Percentiles rank a stretch among this genome's conserved stretches.
Evolutionary conservation across 2,329 filamentous ascomycete species (phyloP).

Genomic region (Teratosphaeria nubilosa): DNA sequence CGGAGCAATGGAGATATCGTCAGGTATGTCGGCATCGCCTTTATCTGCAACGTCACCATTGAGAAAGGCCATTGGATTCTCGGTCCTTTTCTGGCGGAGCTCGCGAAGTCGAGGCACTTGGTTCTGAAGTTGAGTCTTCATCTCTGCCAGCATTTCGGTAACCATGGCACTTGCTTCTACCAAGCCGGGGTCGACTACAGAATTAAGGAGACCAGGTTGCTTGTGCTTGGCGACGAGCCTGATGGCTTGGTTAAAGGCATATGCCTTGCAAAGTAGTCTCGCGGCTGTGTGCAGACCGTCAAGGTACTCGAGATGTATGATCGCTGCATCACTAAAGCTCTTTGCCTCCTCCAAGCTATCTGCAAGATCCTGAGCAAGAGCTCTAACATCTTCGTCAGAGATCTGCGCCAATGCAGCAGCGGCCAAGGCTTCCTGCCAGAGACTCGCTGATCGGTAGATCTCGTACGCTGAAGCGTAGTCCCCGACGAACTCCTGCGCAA

Average conservation of each 20-base stretch:
- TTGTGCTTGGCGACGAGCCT: constrained; percentile 57
- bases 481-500: constrained; percentile 76
- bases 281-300: constrained; percentile 59
- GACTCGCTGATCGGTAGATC: constrained; percentile 73
- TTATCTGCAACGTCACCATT: constrained; percentile 43
- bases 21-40: constrained; percentile 59
- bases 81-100: constrained; percentile 66
- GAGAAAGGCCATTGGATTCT: constrained; percentile 81
- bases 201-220: constrained; percentile 49
- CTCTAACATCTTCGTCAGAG: constrained; percentile 47
- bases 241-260: constrained; percentile 80
- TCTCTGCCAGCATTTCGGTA: constrained; percentile 89
- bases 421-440: constrained; percentile 87
- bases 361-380: constrained; percentile 64
- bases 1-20: constrained; percentile 84
- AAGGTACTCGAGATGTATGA: constrained; percentile 73
- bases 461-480: constrained; percentile 66
- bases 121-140: constrained; percentile 70
- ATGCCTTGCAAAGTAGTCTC: constrained; percentile 74
- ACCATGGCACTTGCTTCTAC: constrained; percentile 70
- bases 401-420: constrained; percentile 61
- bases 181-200: constrained; percentile 67
- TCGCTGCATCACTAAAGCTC: constrained; percentile 70
- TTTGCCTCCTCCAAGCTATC: constrained; percentile 75
- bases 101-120: constrained; percentile 81